Percentiles rank a stretch among this genome's conserved stretches.
phyloP scores from a whole-genome alignment of 352 stramenopile genomes.

The Globisporangium nodosum region DNA sequence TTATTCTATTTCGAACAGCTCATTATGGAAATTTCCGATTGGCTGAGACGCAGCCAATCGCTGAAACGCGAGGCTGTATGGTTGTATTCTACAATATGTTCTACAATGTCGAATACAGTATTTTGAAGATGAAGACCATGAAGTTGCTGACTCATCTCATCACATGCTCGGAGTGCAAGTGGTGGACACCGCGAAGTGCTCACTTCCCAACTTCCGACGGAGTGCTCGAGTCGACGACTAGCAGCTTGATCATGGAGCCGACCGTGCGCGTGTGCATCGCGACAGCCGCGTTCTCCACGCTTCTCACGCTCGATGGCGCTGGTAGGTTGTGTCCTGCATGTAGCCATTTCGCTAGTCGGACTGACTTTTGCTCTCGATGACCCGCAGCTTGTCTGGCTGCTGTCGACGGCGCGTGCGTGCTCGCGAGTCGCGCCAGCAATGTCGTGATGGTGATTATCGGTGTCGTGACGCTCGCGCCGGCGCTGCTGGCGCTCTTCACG shows the following conservation, averaged over 20 bases:
- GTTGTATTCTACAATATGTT: no score
- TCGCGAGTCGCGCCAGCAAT: slow-evolving; percentile 32
- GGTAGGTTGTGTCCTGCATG: not conserved
- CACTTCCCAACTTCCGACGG: not conserved
- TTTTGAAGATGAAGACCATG: no score
- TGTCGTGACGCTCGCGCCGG: slow-evolving; percentile 35
- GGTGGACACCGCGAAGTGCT: not conserved
- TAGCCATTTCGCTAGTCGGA: not conserved
- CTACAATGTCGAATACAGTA: no score
- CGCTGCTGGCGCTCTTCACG: slow-evolving; percentile 27
- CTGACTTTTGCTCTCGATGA: not conserved
- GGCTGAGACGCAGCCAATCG: no score
- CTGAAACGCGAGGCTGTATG: no score
- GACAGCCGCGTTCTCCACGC: not conserved
- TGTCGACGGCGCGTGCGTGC: slow-evolving; percentile 18
- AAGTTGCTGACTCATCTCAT: no score
- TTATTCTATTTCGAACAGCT: no score
- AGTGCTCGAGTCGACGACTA: not conserved
- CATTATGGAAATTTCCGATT: no score
- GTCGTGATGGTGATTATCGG: slow-evolving; percentile 62
- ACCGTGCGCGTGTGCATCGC: not conserved
- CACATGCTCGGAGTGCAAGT: not conserved
- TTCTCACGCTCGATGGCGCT: not conserved
- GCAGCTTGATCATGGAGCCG: not conserved
- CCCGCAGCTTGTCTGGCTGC: not conserved